Evolutionary conservation across 805 yeast species (phyloP), one percentile per base, ranked within the genome.

Genomic region (Yarrowia porcina): DNA sequence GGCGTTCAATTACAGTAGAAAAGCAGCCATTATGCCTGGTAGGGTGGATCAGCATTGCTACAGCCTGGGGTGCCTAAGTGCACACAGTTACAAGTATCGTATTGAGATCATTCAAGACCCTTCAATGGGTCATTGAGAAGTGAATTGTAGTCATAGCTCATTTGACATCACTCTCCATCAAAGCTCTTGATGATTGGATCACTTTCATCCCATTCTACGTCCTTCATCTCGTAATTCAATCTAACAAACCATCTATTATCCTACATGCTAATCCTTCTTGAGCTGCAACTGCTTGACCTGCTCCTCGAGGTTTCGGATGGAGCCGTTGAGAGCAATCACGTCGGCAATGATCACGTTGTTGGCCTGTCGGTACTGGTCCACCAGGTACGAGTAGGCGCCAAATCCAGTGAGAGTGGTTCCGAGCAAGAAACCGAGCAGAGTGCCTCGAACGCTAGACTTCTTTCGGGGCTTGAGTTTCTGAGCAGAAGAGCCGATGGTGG

Each of bases 321-420:
- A 83, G 69, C 81, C 83, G 67, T 87, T 88, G 70, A 90, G 82
- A 23, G 84, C 75, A 61, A 88, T 77, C 20, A 90, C 88, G 70
- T 90, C 97, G 59, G 89, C 83, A 64, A 89, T 80, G 64, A 90
- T 83, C 18, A 87, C 87, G 68, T 81, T 82, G 72, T 86, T 88
- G 68, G 93, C 82, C 65, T 81, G 78, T 72, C 86, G 85, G 80
- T 88, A 89, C 73, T 88, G 88, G 70, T 89, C 94, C 64, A 89
- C 74, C 67, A 89, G 78, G 74, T 89, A 90, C 73, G 83, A 87
- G 78, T 90, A 90, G 15, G 92, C 85, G 8, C 83, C 88, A 63
- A 81, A 82, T 2, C 96, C 92, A 17, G 96, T 87, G 66, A 81
- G 72, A 21, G 90, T 78, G 38, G 87, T 88, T 47, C 97, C 96